phyloP scores from a whole-genome alignment of 2,329 filamentous ascomycete genomes.

The Bipolaris bicolor region DNA sequence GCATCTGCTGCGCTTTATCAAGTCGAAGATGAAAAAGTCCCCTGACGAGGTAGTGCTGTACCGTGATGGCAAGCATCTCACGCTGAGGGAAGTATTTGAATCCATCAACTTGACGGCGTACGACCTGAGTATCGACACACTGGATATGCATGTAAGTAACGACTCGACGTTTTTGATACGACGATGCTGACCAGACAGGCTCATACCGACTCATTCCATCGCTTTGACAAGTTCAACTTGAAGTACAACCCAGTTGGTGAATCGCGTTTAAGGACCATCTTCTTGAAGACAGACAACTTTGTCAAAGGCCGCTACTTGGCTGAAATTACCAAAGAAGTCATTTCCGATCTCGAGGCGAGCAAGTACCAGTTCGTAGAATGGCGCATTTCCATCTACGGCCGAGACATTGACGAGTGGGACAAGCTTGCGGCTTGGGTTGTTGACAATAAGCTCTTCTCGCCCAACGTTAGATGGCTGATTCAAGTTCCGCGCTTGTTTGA shows the following conservation, averaged over 20 bases:
- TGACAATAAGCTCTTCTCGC: constrained; percentile 96
- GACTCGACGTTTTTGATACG: not conserved
- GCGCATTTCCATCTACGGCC: constrained; percentile 97
- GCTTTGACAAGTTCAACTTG: constrained; percentile 99
- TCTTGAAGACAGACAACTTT: constrained; percentile 97
- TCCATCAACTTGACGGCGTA: constrained; percentile 98
- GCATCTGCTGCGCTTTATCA: constrained; percentile 96
- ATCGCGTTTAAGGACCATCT: constrained; percentile 94
- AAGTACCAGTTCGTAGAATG: constrained; percentile 99
- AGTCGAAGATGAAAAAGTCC: constrained; percentile 99
- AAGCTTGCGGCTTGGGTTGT: constrained; percentile 97
- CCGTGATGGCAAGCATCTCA: constrained; percentile 90
- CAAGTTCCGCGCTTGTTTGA: constrained; percentile 94
- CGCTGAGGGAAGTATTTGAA: constrained; percentile 90
- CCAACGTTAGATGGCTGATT: constrained; percentile 96
- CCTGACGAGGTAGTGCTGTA: constrained; percentile 92
- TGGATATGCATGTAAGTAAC: constrained; percentile 90
- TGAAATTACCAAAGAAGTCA: constrained; percentile 97
- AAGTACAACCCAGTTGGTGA: constrained; percentile 99
- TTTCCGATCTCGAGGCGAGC: constrained; percentile 94
- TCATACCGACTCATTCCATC: constrained; percentile 96
- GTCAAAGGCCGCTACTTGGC: constrained; percentile 95
- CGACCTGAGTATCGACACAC: constrained; percentile 94
- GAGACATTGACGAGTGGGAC: constrained; percentile 93
- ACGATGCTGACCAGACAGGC: constrained; percentile 61